Evolutionary conservation across 495 filamentous ascomycete species (phyloP).

Genomic region (Talaromyces nanjingensis): DNA sequence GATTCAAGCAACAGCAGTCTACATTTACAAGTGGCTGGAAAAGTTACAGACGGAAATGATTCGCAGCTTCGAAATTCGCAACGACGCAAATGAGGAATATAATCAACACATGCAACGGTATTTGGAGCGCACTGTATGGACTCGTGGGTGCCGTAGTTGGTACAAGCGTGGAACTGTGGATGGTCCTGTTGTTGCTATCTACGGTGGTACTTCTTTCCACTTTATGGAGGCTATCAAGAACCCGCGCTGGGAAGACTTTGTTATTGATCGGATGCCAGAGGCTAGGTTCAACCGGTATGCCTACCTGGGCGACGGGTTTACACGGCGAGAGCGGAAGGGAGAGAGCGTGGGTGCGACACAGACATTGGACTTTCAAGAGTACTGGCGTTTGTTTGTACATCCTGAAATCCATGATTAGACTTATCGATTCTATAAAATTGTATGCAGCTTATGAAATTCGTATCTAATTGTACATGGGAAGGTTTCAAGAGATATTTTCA

Average conservation of each 20-base stretch:
- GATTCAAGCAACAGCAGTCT: constrained; percentile 32
- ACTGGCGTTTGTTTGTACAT: constrained; percentile 15
- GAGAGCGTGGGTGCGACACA: constrained; percentile 12
- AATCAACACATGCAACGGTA: constrained; percentile 26
- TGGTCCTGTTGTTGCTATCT: constrained; percentile 22
- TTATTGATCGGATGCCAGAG: constrained; percentile 25
- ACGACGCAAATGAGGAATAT: constrained; percentile 16
- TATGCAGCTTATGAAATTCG: too few species aligned
- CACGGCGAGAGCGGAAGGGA: constrained; percentile 11
- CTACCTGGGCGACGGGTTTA: constrained; percentile 27
- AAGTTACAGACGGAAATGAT: constrained; percentile 20
- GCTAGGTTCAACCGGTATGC: constrained; percentile 34
- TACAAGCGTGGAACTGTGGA: constrained; percentile 31
- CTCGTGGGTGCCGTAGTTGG: constrained; percentile 34
- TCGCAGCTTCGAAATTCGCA: too few species aligned
- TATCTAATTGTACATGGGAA: too few species aligned
- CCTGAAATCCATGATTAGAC: constrained; percentile 12
- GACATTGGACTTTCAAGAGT: constrained; percentile 15
- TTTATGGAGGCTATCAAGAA: constrained; percentile 44
- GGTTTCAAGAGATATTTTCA: too few species aligned
- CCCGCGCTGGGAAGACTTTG: constrained; percentile 43
- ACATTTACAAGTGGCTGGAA: constrained; percentile 31
- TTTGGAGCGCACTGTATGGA: constrained; percentile 31
- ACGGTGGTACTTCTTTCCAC: constrained; percentile 31
- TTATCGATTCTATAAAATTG: too few species aligned